Conservation (phyloP, 1,284 basidiomycete species). For the Ustilago bromivora region DNA sequence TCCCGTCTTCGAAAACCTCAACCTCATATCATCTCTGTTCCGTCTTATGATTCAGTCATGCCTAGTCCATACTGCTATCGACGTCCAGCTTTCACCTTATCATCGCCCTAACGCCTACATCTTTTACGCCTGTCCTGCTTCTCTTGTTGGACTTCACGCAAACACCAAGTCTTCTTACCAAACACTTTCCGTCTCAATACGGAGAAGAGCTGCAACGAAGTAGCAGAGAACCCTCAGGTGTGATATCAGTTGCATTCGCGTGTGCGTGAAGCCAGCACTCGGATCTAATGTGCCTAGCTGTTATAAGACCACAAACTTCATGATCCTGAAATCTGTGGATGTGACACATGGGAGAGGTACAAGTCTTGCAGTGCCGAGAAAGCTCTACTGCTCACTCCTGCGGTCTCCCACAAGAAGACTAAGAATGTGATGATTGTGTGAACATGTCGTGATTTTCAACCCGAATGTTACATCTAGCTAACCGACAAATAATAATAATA, state of each 20-base stretch:
- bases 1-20: conserved; percentile 11
- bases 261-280: not conserved
- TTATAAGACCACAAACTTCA: not conserved
- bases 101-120: conserved; percentile 4
- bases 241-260: too few relatives aligned
- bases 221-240: too few relatives aligned
- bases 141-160: conserved; percentile 20
- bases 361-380: not conserved
- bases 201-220: not conserved
- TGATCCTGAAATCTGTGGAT: not conserved
- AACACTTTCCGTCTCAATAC: not conserved
- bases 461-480: too few relatives aligned
- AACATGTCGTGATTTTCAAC: not conserved
- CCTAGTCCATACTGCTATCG: conserved; percentile 20
- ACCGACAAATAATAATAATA: too few relatives aligned
- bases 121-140: conserved; percentile 16
- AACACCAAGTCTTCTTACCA: conserved; percentile 20
- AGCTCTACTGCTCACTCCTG: too few relatives aligned
- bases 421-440: not conserved
- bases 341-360: not conserved
- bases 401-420: not conserved
- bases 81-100: conserved; percentile 10
- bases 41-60: conserved; percentile 23
- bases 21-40: conserved; percentile 5
- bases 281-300: not conserved